These are phyloP conservation scores for Blakeslea trispora DNA, from an alignment of 371 early-diverging fungal genomes.

Conservation along the genomic window DNA sequence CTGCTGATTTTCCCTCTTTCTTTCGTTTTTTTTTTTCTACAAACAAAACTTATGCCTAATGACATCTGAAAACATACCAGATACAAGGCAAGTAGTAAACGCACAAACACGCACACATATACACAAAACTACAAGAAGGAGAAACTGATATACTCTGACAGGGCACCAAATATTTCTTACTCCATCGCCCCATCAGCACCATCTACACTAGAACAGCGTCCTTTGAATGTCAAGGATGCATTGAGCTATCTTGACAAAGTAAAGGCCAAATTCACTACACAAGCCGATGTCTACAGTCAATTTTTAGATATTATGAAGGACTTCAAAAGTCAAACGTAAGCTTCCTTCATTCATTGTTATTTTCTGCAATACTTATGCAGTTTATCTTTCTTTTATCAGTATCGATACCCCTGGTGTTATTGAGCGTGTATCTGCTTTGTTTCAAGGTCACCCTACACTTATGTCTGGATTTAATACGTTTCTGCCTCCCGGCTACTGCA, in stretches of 20 bases:
- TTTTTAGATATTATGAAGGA: conserved; percentile 99
- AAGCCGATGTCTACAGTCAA: conserved; percentile 93
- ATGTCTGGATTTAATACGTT: conserved; percentile 99
- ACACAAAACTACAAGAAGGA: too few species aligned
- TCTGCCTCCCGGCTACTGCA: conserved; percentile 95
- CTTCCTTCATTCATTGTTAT: not conserved
- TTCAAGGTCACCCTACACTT: conserved; percentile 90
- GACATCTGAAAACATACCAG: too few species aligned
- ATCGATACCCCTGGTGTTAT: conserved; percentile 99
- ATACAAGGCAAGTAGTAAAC: too few species aligned
- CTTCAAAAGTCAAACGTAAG: conserved; percentile 93
- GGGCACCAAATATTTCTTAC: too few species aligned
- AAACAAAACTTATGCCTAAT: too few species aligned
- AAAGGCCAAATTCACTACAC: conserved; percentile 87
- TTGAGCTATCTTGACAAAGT: conserved; percentile 96
- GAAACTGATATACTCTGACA: too few species aligned
- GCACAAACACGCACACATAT: too few species aligned
- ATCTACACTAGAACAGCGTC: conserved; percentile 23
- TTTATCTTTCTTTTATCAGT: conserved; percentile 28
- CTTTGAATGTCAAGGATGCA: conserved; percentile 83
- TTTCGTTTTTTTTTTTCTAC: too few species aligned
- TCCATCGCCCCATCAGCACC: not conserved
- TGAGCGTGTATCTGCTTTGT: conserved; percentile 93
- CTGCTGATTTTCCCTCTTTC: too few species aligned
- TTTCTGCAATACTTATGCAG: not conserved